Conservation (phyloP, 176 grass and related monocot genomes). For the Poa pratensis region DNA sequence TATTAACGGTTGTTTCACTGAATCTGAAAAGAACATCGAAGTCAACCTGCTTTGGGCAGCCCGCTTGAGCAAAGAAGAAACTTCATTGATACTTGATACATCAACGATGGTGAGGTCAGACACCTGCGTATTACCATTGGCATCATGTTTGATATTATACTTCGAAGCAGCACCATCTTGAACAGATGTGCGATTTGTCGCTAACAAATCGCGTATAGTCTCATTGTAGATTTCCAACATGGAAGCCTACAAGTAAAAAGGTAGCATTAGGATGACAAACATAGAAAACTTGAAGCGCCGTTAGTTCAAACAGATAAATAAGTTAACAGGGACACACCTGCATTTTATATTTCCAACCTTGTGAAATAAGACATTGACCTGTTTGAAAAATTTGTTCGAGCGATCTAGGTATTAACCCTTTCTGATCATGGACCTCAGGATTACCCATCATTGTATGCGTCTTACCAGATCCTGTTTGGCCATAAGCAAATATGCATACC, state of each 20-base stretch:
- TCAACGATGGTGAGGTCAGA: constrained; percentile 75
- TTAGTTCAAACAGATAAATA: background rate
- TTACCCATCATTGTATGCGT: constrained; percentile 99
- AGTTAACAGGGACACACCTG: constrained; percentile 40
- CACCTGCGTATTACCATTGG: constrained; percentile 74
- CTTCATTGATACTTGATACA: constrained; percentile 71
- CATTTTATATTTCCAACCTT: constrained; percentile 98
- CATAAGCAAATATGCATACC: constrained; percentile 99
- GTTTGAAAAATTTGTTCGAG: constrained; percentile 89
- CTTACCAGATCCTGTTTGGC: constrained; percentile 96
- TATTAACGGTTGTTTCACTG: background rate
- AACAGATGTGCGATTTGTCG: constrained; percentile 36
- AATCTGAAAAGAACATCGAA: constrained; percentile 9
- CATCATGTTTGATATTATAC: constrained; percentile 85
- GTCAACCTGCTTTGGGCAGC: constrained; percentile 84
- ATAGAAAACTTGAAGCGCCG: background rate
- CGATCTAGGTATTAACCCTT: constrained; percentile 94
- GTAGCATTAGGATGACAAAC: background rate
- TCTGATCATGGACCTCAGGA: constrained; percentile 50
- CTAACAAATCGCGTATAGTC: constrained; percentile 77
- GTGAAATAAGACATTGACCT: constrained; percentile 57
- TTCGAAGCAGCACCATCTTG: constrained; percentile 63
- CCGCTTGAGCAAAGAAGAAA: constrained; percentile 65
- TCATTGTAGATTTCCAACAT: constrained; percentile 99
- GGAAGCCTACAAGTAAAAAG: constrained; percentile 53